Conservation (phyloP, 306 rosid genomes). For the Phaseolus lunatus region DNA sequence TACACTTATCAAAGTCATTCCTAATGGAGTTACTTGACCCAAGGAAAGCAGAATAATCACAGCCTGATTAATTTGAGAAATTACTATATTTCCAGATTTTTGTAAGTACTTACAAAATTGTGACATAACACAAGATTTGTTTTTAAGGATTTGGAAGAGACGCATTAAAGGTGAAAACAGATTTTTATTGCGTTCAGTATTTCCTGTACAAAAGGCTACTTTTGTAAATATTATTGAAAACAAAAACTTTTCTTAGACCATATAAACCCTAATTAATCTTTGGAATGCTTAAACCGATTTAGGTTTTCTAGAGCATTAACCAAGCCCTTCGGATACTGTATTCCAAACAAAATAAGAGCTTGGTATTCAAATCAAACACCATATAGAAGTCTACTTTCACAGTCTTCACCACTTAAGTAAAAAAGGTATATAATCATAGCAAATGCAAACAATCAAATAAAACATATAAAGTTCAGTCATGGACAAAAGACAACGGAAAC, state of each 20-base stretch:
- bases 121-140: not conserved
- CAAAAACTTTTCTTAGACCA: not conserved
- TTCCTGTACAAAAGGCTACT: not conserved
- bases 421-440: not conserved
- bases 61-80: no score
- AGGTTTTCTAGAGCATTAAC: not conserved
- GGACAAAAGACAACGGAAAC: no score
- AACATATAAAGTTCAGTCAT: not conserved
- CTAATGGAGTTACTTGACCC: no score
- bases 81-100: no score
- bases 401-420: not conserved
- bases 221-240: not conserved
- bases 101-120: no score
- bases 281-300: not conserved
- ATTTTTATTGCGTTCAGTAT: not conserved
- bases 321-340: not conserved
- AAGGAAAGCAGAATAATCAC: no score
- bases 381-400: not conserved
- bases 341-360: not conserved
- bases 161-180: not conserved
- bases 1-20: no score
- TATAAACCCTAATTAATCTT: not conserved
- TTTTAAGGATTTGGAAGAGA: not conserved
- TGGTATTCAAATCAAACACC: not conserved
- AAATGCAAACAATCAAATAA: not conserved